phyloP scores from a whole-genome alignment of 495 filamentous ascomycete species.

The Tuber aestivum region DNA sequence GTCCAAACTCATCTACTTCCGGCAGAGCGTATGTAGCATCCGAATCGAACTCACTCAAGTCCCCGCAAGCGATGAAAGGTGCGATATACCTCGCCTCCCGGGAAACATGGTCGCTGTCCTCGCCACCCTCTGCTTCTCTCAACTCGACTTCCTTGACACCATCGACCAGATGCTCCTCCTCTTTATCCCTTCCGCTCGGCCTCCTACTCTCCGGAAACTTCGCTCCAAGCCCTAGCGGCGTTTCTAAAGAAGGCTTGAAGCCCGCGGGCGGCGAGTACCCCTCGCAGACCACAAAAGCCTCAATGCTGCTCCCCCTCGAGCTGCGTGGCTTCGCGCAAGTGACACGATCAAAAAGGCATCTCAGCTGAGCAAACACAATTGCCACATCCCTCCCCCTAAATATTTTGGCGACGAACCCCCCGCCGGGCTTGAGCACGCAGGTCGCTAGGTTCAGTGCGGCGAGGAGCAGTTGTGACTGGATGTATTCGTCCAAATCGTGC shows the following conservation, averaged over 20 bases:
- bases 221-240: constrained; percentile 57
- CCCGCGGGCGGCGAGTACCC: constrained; percentile 64
- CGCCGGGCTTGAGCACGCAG: constrained; percentile 83
- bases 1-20: constrained; percentile 45
- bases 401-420: constrained; percentile 96
- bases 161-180: constrained; percentile 44
- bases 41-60: constrained; percentile 87
- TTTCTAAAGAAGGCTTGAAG: constrained; percentile 61
- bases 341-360: constrained; percentile 80
- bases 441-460: constrained; percentile 87
- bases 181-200: constrained; percentile 11
- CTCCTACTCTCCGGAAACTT: constrained; percentile 48
- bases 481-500: constrained; percentile 95
- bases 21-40: constrained; percentile 90
- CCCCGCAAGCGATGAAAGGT: constrained; percentile 91
- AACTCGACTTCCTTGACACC: constrained; percentile 54
- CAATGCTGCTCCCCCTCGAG: constrained; percentile 86
- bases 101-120: constrained; percentile 44
- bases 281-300: constrained; percentile 93
- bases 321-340: constrained; percentile 88
- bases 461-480: constrained; percentile 91
- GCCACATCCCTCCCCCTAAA: constrained; percentile 92
- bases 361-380: constrained; percentile 83
- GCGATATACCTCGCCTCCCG: constrained; percentile 70
- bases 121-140: constrained; percentile 47